Percentiles rank a stretch among this genome's conserved stretches.
phyloP scores from a whole-genome alignment of 2,329 filamentous ascomycete species.

The Penicillium sumatraense region DNA sequence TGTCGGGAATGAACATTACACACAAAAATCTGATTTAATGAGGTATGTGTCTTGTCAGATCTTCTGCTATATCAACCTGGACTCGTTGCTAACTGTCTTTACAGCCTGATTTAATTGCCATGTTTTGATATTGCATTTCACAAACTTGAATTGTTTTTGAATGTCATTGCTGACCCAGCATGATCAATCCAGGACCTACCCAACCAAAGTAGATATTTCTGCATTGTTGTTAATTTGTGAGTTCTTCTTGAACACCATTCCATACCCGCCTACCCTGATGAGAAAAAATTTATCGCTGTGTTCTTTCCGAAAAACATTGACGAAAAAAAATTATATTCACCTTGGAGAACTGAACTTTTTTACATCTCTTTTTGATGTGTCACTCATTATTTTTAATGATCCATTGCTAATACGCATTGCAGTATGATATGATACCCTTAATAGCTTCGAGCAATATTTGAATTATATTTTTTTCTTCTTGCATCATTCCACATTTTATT shows the following conservation, averaged over 20 bases:
- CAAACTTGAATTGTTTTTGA: constrained; percentile 27
- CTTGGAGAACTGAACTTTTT: constrained; percentile 66
- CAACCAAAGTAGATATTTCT: constrained; percentile 4
- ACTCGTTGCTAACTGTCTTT: constrained; percentile 36
- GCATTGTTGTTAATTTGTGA: constrained; percentile 26
- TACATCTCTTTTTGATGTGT: constrained; percentile 11
- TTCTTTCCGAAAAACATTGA: constrained; percentile 67
- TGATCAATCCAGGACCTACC: constrained; percentile 23
- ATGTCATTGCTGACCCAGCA: constrained; percentile 33
- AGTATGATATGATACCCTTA: constrained; percentile 12
- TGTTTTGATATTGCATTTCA: constrained; percentile 28
- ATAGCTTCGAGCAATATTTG: constrained; percentile 5
- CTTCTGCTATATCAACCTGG: background rate
- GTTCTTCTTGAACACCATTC: background rate
- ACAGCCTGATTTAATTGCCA: constrained; percentile 49
- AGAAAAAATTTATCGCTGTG: constrained; percentile 64
- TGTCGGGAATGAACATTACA: constrained; percentile 62
- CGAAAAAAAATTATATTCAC: constrained; percentile 61
- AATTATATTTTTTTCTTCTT: constrained; percentile 1
- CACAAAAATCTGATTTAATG: constrained; percentile 76
- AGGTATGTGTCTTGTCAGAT: constrained; percentile 51
- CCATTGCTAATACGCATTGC: constrained; percentile 31
- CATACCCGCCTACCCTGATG: constrained; percentile 54
- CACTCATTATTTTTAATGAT: constrained; percentile 16
- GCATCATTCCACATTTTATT: background rate